Evolutionary conservation across 192 early-diverging fungal species (phyloP).

Genomic region (Gonapodya prolifera): DNA sequence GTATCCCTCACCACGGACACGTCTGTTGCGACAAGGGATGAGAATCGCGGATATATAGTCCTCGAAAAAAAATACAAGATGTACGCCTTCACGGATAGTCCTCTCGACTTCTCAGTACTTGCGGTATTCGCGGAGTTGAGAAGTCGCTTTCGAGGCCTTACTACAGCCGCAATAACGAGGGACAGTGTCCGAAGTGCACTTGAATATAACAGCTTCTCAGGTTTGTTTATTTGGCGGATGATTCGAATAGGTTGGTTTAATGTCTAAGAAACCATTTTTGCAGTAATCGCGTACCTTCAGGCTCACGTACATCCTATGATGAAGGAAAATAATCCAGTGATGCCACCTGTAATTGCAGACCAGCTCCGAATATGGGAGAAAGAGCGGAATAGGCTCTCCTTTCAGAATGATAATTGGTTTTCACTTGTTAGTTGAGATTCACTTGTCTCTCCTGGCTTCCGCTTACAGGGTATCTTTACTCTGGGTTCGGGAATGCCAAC

Average conservation of each 20-base stretch:
- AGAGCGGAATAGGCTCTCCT: conserved; percentile 72
- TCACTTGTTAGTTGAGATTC: too few relatives aligned
- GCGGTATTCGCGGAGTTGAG: conserved; percentile 77
- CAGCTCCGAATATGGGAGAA: conserved; percentile 95
- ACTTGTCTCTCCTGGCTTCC: too few relatives aligned
- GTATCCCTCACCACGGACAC: conserved; percentile 80
- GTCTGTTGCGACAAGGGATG: conserved; percentile 25
- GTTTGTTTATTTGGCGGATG: too few relatives aligned
- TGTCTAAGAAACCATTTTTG: too few relatives aligned
- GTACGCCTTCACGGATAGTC: conserved; percentile 91
- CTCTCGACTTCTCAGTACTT: conserved; percentile 85
- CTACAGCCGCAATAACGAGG: conserved; percentile 72
- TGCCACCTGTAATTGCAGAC: conserved; percentile 87
- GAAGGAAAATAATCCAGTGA: conserved; percentile 54
- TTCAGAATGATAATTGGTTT: too few relatives aligned
- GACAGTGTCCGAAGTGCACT: conserved; percentile 76
- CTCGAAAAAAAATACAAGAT: conserved; percentile 90
- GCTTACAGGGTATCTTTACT: too few relatives aligned
- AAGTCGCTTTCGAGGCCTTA: conserved; percentile 83
- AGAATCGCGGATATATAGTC: conserved; percentile 65
- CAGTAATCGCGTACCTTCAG: conserved; percentile 80
- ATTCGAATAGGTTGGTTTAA: too few relatives aligned
- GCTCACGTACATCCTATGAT: conserved; percentile 87
- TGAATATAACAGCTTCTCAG: conserved; percentile 78
- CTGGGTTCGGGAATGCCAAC: too few relatives aligned